These are phyloP conservation scores for Vanderwaltozyma yarrowii DNA, from an alignment of 805 yeast species.

Conservation along the genomic window DNA sequence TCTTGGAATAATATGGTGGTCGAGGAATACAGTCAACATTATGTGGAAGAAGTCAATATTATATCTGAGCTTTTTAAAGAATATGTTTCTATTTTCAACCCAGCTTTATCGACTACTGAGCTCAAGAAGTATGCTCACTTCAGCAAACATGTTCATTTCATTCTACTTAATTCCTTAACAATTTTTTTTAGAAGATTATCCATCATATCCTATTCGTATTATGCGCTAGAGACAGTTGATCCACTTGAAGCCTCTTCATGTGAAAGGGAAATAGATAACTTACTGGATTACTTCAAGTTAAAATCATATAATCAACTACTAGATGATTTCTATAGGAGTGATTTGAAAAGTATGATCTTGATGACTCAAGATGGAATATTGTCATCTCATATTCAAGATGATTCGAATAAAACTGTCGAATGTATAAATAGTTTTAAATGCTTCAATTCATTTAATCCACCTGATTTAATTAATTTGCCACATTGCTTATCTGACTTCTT, in stretches of 20 bases:
- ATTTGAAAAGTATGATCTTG: neutral
- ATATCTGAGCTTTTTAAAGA: constrained; percentile 1
- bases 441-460: constrained; percentile 3
- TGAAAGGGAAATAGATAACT: constrained; percentile 1
- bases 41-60: neutral
- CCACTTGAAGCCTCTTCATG: no score
- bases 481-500: constrained; percentile 7
- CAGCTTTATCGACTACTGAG: neutral
- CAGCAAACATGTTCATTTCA: constrained; percentile 5
- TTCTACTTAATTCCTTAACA: constrained; percentile 7
- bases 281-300: neutral
- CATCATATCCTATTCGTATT: constrained; percentile 9
- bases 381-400: neutral
- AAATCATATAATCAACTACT: neutral
- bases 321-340: neutral
- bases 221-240: constrained; percentile 5
- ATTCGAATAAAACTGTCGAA: neutral
- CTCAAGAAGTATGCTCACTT: neutral
- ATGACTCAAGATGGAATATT: neutral
- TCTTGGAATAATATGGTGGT: neutral
- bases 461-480: constrained; percentile 7
- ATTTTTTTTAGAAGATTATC: constrained; percentile 14
- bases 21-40: neutral
- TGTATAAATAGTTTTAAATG: neutral
- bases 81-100: constrained; percentile 1